phyloP scores from a whole-genome alignment of 75 land plant species.

The Cupressus sempervirens region DNA sequence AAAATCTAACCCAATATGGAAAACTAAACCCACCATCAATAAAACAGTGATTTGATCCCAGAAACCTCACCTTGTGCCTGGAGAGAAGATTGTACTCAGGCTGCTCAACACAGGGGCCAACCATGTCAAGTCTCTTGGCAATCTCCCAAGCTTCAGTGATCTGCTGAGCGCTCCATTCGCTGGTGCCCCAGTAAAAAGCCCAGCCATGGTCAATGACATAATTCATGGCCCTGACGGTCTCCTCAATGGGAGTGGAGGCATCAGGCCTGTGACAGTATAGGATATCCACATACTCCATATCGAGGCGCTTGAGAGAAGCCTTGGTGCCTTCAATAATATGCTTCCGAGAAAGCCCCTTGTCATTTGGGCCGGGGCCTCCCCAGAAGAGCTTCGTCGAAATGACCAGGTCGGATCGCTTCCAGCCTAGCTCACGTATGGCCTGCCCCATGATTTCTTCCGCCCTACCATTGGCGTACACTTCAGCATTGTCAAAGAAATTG shows the following conservation, averaged over 20 bases:
- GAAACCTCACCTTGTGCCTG: slow-evolving; percentile 67
- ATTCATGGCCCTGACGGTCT: slow-evolving; percentile 98
- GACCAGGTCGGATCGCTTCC: slow-evolving; percentile 92
- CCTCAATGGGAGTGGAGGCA: slow-evolving; percentile 80
- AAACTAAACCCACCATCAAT: neutral
- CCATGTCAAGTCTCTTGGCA: slow-evolving; percentile 69
- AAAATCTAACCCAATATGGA: neutral
- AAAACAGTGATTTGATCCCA: neutral
- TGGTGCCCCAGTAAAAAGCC: slow-evolving; percentile 99
- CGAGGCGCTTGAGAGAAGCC: slow-evolving; percentile 74
- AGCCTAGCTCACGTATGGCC: slow-evolving; percentile 88
- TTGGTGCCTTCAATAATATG: slow-evolving; percentile 87
- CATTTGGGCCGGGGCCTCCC: slow-evolving; percentile 95
- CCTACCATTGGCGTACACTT: slow-evolving; percentile 97
- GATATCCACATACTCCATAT: slow-evolving; percentile 96
- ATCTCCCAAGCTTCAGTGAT: slow-evolving; percentile 96
- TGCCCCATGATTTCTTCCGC: slow-evolving; percentile 99
- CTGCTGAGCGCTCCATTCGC: slow-evolving; percentile 97
- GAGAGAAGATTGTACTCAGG: slow-evolving; percentile 92
- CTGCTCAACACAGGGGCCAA: slow-evolving; percentile 90
- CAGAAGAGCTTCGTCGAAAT: slow-evolving; percentile 96
- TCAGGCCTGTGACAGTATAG: slow-evolving; percentile 90
- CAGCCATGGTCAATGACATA: slow-evolving; percentile 88
- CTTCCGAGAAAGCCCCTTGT: slow-evolving; percentile 91
- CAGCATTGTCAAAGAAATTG: slow-evolving; percentile 99